These are phyloP conservation scores for Monosporascus sp. DNA, from an alignment of 2,329 filamentous ascomycete species.

Conservation along the genomic window DNA sequence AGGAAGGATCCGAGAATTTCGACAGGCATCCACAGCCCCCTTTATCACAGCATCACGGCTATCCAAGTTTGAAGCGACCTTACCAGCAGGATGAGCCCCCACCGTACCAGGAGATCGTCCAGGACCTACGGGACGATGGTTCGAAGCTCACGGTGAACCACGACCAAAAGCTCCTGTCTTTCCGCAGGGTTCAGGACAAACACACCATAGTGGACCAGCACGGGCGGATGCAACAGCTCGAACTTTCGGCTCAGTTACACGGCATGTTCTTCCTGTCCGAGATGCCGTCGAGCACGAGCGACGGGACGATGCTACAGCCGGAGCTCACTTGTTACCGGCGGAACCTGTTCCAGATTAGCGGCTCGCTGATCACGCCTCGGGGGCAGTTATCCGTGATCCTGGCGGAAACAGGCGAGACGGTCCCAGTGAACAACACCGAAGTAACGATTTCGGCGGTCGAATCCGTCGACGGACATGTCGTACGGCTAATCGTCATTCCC, in stretches of 20 bases:
- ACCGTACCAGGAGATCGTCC: slow-evolving; percentile 55
- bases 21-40: slow-evolving; percentile 46
- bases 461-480: slow-evolving; percentile 85
- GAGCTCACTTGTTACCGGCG: slow-evolving; percentile 94
- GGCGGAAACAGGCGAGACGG: slow-evolving; percentile 76
- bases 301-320: slow-evolving; percentile 57
- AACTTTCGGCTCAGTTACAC: slow-evolving; percentile 68
- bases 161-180: slow-evolving; percentile 56
- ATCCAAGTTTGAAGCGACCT: slow-evolving; percentile 50
- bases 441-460: slow-evolving; percentile 88
- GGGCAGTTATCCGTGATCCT: slow-evolving; percentile 69
- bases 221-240: slow-evolving; percentile 55
- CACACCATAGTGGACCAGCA: slow-evolving; percentile 55
- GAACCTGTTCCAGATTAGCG: slow-evolving; percentile 94
- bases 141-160: slow-evolving; percentile 53
- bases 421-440: slow-evolving; percentile 77
- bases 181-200: slow-evolving; percentile 53
- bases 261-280: slow-evolving; percentile 88
- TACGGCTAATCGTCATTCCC: slow-evolving; percentile 92
- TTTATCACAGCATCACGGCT: slow-evolving; percentile 45
- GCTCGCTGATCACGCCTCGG: slow-evolving; percentile 75
- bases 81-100: slow-evolving; percentile 51
- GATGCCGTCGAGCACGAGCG: slow-evolving; percentile 59
- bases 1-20: slow-evolving; percentile 50
- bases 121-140: slow-evolving; percentile 53